Percentiles rank a stretch among this genome's conserved stretches.
Conservation (phyloP, 2,329 filamentous ascomycete species). For the Xenosphaeropsis pyriputrescens region DNA sequence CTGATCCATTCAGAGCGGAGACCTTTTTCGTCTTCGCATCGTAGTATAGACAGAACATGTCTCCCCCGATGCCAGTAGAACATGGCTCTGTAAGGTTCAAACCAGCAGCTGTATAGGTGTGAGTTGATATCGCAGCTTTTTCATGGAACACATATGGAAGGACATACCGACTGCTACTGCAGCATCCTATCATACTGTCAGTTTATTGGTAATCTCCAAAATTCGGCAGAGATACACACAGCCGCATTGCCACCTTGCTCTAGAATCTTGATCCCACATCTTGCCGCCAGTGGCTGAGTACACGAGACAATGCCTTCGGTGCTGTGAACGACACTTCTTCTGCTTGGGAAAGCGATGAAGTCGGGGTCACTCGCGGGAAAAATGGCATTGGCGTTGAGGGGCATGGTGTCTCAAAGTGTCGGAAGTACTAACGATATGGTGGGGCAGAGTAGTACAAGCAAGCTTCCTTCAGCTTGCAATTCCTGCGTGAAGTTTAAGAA, state of each 20-base stretch:
- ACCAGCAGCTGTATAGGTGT: slow-evolving; percentile 49
- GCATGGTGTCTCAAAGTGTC: slow-evolving; percentile 8
- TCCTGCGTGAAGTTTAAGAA: no score
- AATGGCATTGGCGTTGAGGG: slow-evolving; percentile 17
- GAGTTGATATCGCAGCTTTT: slow-evolving; percentile 1
- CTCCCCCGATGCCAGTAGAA: slow-evolving; percentile 89
- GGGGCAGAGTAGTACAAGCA: no score
- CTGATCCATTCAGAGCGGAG: slow-evolving; percentile 81
- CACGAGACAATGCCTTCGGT: slow-evolving; percentile 83
- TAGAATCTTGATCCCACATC: slow-evolving; percentile 76
- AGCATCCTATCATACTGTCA: slow-evolving; percentile 51
- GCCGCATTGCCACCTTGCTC: slow-evolving; percentile 84
- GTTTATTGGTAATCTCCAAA: slow-evolving; percentile 3
- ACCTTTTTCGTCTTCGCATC: slow-evolving; percentile 71
- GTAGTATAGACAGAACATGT: slow-evolving; percentile 94
- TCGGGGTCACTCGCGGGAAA: slow-evolving; percentile 17
- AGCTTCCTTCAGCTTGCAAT: no score
- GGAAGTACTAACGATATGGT: no score
- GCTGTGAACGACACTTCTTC: slow-evolving; percentile 85
- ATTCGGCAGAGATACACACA: slow-evolving; percentile 32
- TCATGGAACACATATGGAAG: slow-evolving; percentile 1
- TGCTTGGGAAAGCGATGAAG: slow-evolving; percentile 57
- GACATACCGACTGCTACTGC: slow-evolving; percentile 73
- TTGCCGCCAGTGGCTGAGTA: slow-evolving; percentile 77
- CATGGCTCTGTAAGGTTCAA: slow-evolving; percentile 89